phyloP scores from a whole-genome alignment of 805 yeast species.

The Candida dajiaensis region DNA sequence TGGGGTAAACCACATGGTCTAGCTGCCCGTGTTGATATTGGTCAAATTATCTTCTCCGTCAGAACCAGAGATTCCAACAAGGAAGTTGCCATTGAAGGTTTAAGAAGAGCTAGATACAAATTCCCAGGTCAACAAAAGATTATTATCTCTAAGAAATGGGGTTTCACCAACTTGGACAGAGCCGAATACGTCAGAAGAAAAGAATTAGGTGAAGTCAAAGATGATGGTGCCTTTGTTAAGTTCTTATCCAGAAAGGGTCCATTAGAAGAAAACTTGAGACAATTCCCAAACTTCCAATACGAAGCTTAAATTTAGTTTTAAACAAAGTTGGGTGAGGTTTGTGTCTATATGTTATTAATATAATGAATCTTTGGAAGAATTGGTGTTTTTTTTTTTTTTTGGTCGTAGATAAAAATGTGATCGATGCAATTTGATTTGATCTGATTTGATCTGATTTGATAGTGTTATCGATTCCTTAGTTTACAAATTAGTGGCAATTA shows the following conservation, averaged over 20 bases:
- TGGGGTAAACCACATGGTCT: conserved; percentile 99
- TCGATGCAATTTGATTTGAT: too few species aligned
- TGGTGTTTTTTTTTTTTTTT: too few species aligned
- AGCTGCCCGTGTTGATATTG: conserved; percentile 98
- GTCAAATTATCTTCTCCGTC: conserved; percentile 96
- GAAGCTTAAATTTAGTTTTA: conserved; percentile 24
- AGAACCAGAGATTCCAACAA: conserved; percentile 98
- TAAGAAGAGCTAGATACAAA: conserved; percentile 99
- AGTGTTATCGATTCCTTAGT: too few species aligned
- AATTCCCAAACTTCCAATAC: conserved; percentile 78
- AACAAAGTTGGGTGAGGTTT: not conserved
- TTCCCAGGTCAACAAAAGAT: conserved; percentile 99
- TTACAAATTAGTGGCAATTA: too few species aligned
- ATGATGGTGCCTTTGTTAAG: conserved; percentile 99
- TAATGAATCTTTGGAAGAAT: not conserved
- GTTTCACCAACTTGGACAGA: conserved; percentile 99
- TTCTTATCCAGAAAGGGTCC: conserved; percentile 96
- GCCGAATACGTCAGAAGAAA: conserved; percentile 93
- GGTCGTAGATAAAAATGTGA: too few species aligned
- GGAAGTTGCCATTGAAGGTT: conserved; percentile 96
- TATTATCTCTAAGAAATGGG: conserved; percentile 99
- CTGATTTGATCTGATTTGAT: too few species aligned
- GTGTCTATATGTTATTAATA: not conserved
- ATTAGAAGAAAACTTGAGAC: conserved; percentile 82
- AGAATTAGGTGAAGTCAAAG: conserved; percentile 92